Base-by-base conservation (phyloP, 768 basidiomycete genomes). In the Lentinus tigrinus region DNA sequence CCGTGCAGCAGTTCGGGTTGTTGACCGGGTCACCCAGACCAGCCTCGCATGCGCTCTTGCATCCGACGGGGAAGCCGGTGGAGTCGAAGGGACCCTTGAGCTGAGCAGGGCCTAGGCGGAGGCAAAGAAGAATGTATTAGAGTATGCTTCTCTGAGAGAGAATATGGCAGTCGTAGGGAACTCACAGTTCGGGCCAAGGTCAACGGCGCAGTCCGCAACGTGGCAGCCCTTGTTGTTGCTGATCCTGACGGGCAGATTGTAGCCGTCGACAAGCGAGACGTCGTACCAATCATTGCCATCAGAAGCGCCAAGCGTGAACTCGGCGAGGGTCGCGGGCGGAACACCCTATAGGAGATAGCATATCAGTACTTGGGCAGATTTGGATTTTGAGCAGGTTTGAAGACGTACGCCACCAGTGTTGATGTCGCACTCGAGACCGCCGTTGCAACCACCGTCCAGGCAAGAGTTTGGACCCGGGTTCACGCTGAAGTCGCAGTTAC, bases 1-100 rank as follows among this genome's bases (percentile, higher is more conserved):
- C 88, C 16, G 79, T 79, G 74, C 87, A 89, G 70, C 87, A 88
- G 65, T 87, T 85, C 4, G 77, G 70, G 23, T 84, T 85, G 72
- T 88, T 79, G 34, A 62, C 83, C 3, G 63, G 69, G 47, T 75
- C 69, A 4, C 74, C 74, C 26, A 79, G 66, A 46, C 75, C 73
- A 8, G 76, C 76, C 19, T 59, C 49, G 63, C 79, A 81, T 5
- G 77, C 78, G 52, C 70, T 74, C 64, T 74, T 76, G 71, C 79
- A 80, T 31, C 78, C 79, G 2, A 76, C 75, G 44, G 73, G 69
- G 65, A 70, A 72, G 52, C 74, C 67, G 31, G 67, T 63, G 37
- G 67, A 64, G 63, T 77, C 71, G 62, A 65, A 74, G 4, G 74
- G 75, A 3, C 74, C 73, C 43, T 70, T 65, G 43, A 76, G 63